Evolutionary conservation across 1,139 yeast species (phyloP), one percentile per base, ranked within the genome.

Genomic region (Arxiozyma slooffiae): DNA sequence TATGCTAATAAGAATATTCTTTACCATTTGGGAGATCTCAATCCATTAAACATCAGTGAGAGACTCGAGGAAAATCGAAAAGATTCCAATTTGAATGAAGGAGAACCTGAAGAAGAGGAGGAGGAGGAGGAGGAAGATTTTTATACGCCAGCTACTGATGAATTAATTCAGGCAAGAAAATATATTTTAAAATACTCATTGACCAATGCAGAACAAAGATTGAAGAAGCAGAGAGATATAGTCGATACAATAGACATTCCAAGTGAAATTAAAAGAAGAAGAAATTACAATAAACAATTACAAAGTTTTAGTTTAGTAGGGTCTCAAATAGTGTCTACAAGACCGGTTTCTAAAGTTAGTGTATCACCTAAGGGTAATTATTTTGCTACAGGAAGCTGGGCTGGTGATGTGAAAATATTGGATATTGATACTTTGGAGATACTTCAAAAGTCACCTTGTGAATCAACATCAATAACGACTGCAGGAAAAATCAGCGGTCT

Each of bases 371-470:
- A 67, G 51, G 38, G 24, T 5, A 58, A 67, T 0, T 44, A 53
- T 2, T 68, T 86, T 1, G 85, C 88, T 0, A 74, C 81, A 18
- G 95, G 92, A 0, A 85, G 94, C 41, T 90, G 97, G 97, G 80
- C 83, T 52, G 97, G 97, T 3, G 74, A 76, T 20, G 60, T 88
- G 4, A 76, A 76, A 53, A 52, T 86, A 3, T 51, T 86, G 34
- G 66, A 74, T 44, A 59, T 66, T 1, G 63, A 66, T 0, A 66
- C 72, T 26, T 66, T 85, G 45, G 66, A 68, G 37, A 55, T 69
- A 14, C 47, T 59, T 20, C 52, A 57, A 22, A 38, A 26, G 11
- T n/a, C 36, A 18, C 24, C 67, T 66, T 14, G 24, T 20, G 38
- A 14, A n/a, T 7, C 36, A 30, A 64, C 60, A 30, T 52, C 24